Conservation (phyloP, 108 stramenopile species). For the Bacterosira constricta region DNA sequence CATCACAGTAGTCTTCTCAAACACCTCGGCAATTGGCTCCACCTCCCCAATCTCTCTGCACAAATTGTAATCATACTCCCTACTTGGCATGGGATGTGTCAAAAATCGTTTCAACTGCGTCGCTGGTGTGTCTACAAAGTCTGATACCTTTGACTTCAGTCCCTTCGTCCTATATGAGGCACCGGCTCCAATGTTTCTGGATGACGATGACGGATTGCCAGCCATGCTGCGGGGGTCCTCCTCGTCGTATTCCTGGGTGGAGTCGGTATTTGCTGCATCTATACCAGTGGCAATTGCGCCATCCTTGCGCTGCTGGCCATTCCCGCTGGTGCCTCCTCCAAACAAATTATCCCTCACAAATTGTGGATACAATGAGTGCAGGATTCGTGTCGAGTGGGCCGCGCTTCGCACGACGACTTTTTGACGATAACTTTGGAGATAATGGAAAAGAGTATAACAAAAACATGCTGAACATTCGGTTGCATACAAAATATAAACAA, state of each 20-base stretch:
- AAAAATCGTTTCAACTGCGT: not conserved
- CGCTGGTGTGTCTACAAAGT: not conserved
- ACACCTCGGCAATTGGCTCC: conserved; percentile 29
- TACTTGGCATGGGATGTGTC: not conserved
- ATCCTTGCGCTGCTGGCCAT: too few species aligned
- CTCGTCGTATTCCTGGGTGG: not conserved
- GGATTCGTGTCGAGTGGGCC: not conserved
- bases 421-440: too few species aligned
- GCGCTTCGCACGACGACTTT: not conserved
- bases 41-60: too few species aligned
- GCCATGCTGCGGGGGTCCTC: not conserved
- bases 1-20: conserved; percentile 22
- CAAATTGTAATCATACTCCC: not conserved
- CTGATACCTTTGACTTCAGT: not conserved
- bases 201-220: too few species aligned
- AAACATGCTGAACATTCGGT: too few species aligned
- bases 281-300: too few species aligned
- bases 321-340: too few species aligned
- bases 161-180: not conserved
- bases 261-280: not conserved
- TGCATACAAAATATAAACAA: too few species aligned
- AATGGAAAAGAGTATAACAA: too few species aligned
- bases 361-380: conserved; percentile 7
- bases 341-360: conserved; percentile 7
- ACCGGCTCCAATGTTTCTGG: too few species aligned